Conservation (phyloP, 768 basidiomycete species). For the Holtermannia corniformis region DNA sequence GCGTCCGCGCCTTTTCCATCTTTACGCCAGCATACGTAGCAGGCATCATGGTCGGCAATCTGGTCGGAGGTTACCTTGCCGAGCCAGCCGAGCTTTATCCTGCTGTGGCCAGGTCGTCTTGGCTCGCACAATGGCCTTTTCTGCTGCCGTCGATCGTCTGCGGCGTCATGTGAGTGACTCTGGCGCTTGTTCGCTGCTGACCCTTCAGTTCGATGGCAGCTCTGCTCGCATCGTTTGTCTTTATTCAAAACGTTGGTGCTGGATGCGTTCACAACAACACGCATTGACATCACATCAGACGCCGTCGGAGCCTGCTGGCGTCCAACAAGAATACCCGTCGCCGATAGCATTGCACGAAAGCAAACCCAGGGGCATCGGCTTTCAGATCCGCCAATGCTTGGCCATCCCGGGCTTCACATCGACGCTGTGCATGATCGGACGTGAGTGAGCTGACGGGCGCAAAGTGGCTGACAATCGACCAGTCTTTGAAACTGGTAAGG, state of each 20-base stretch:
- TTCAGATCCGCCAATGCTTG: not conserved
- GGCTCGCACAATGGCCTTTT: constrained; percentile 19
- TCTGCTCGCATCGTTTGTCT: not conserved
- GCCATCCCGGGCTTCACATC: not conserved
- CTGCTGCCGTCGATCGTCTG: constrained; percentile 22
- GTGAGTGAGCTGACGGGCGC: not conserved
- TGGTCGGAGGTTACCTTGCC: constrained; percentile 25
- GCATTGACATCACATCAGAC: no score
- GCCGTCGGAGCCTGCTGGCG: no score
- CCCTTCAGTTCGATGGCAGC: not conserved
- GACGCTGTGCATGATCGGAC: not conserved
- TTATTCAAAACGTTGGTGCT: not conserved
- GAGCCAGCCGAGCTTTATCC: constrained; percentile 24
- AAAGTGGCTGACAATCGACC: not conserved
- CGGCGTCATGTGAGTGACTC: constrained; percentile 8
- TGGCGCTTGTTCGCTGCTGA: not conserved
- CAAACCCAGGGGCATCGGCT: no score
- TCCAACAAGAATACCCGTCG: no score
- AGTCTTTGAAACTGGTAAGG: not conserved
- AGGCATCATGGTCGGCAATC: constrained; percentile 19
- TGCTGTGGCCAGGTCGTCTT: constrained; percentile 17
- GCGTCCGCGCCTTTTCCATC: constrained; percentile 21
- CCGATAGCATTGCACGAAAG: no score
- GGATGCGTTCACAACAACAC: no score
- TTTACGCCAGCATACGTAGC: constrained; percentile 19